Evolutionary conservation across 2,329 filamentous ascomycete species (phyloP).

Genomic region (Fulvia fulva): DNA sequence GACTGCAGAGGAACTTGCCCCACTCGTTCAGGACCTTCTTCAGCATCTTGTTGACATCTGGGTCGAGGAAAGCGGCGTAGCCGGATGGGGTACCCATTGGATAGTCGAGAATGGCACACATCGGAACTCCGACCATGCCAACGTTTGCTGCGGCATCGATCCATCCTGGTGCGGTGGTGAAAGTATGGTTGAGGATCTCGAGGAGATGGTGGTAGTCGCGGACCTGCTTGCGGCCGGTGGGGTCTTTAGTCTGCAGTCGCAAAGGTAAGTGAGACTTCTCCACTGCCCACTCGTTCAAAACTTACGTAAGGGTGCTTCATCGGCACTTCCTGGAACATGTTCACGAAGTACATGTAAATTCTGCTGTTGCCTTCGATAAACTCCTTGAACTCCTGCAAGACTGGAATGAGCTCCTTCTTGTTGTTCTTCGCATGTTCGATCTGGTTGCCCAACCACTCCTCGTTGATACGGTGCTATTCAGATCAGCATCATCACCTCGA

Average conservation of each 20-base stretch:
- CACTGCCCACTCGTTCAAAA: conserved; percentile 49
- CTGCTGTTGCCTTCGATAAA: conserved; percentile 62
- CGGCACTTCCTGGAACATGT: conserved; percentile 64
- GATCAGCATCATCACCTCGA: neutral
- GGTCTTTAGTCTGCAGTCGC: conserved; percentile 45
- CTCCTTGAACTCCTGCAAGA: conserved; percentile 60
- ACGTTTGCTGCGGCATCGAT: conserved; percentile 35
- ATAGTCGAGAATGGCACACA: conserved; percentile 57
- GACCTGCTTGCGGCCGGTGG: conserved; percentile 59
- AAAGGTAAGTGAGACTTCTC: conserved; percentile 44
- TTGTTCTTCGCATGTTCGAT: conserved; percentile 54
- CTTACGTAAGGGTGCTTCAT: conserved; percentile 53
- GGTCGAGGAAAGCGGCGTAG: conserved; percentile 51
- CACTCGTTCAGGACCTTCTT: conserved; percentile 51
- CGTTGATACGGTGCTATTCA: conserved; percentile 58
- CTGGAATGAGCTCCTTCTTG: conserved; percentile 52
- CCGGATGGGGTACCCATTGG: conserved; percentile 56
- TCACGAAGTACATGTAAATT: conserved; percentile 60
- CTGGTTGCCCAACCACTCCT: conserved; percentile 58
- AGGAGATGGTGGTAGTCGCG: conserved; percentile 66
- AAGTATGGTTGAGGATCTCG: conserved; percentile 57
- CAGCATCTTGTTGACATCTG: conserved; percentile 50
- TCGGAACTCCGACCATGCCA: conserved; percentile 52
- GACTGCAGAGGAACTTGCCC: conserved; percentile 37
- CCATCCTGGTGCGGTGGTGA: conserved; percentile 41